Evolutionary conservation across 305 asterid genomes (phyloP), one percentile per base, ranked within the genome.

Genomic region (Striga hermonthica): DNA sequence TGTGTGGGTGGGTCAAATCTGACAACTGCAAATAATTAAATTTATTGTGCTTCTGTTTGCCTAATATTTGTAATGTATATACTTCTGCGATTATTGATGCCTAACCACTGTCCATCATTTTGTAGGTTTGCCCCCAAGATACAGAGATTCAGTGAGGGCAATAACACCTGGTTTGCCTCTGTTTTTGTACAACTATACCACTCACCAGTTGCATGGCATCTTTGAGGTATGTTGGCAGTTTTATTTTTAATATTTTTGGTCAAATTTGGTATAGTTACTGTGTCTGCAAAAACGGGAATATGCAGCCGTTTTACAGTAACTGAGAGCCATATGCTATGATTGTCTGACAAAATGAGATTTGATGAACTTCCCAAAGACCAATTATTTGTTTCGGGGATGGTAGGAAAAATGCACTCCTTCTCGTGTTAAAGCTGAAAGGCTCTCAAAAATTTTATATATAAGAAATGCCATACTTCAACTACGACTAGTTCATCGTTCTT

Each of bases 111-210:
- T 70, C 54, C 62, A 16, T 48, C 69, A 8, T 57, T 72, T 74
- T 77, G 72, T 72, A 93, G 97, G 99, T 64, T 69, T 93, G 76
- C 99, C 99, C 52, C 95, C 99, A 35, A 82, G 97, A 67, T 93
- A 90, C 67, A 81, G 90, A 72, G 99, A 93, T 73, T 88, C 96
- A 7, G 99, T 93, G 76, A 84, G 97, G 80, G 97, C 97, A 69
- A 93, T 93, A 64, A 93, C 96, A 11, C 97, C 99, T 12, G 99
- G 97, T 68, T 82, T 93, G 74, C 97, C 97, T 35, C 74, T 93
- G 67, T 93, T 93, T 74, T 97, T 93, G 67, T 93, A 93, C 76
- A 93, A 90, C 57, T 93, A 88, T 69, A 93, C 99, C 65, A 90
- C 96, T 75, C 96, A 90, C 74, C 99, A 88, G 81, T 69, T 93